Evolutionary conservation across 257 asterid genomes (phyloP).

Genomic region (Petunia secreta): DNA sequence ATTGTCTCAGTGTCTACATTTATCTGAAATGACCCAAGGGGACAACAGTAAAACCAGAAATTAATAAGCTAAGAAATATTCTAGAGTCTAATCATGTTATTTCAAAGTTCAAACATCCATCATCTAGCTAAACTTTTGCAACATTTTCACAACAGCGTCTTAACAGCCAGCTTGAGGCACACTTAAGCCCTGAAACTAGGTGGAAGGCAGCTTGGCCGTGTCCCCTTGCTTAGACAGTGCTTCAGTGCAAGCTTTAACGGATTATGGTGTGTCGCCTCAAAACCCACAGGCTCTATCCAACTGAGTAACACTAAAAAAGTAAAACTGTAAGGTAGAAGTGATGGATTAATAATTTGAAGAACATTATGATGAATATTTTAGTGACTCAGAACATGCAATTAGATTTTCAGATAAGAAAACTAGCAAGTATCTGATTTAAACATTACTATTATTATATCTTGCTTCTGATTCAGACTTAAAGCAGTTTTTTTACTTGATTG

Average conservation of each 20-base stretch:
- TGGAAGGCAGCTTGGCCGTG: neutral
- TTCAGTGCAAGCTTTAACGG: neutral
- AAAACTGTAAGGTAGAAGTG: neutral
- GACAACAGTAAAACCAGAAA: constrained; percentile 8
- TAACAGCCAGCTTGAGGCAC: neutral
- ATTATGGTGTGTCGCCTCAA: neutral
- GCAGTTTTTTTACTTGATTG: neutral
- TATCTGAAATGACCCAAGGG: constrained; percentile 12
- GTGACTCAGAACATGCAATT: neutral
- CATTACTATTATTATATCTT: neutral
- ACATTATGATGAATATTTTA: neutral
- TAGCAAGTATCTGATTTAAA: constrained; percentile 7
- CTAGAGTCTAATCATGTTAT: neutral
- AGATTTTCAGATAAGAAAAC: neutral
- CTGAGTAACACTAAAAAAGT: neutral
- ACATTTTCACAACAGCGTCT: too few species aligned
- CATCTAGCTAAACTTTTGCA: too few species aligned
- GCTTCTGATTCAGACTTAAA: neutral
- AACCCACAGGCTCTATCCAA: constrained; percentile 4
- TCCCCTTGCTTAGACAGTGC: neutral
- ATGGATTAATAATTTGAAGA: neutral
- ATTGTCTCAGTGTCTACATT: neutral
- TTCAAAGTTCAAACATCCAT: too few species aligned
- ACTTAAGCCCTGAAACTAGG: neutral
- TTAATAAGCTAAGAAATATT: neutral